phyloP scores from a whole-genome alignment of 192 early-diverging fungal genomes.

The Entomortierella chlamydospora region DNA sequence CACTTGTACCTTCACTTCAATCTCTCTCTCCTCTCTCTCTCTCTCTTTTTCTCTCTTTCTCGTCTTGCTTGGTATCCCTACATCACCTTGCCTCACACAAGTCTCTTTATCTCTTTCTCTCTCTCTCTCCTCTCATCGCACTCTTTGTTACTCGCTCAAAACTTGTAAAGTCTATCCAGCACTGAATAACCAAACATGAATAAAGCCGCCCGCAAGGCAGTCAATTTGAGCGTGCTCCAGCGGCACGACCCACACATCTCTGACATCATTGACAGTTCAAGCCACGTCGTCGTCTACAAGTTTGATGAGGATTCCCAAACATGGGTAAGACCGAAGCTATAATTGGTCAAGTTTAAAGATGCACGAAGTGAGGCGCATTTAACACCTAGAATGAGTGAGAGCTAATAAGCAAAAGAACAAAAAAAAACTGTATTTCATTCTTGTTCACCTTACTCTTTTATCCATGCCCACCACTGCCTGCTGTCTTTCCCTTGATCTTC shows the following conservation, averaged over 20 bases:
- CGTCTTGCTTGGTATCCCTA: too few species aligned
- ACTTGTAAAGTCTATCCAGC: neutral
- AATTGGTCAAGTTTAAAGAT: too few species aligned
- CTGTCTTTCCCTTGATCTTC: too few species aligned
- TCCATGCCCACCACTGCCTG: slow-evolving; percentile 4
- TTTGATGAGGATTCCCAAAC: slow-evolving; percentile 75
- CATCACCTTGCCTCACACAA: too few species aligned
- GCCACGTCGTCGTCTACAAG: slow-evolving; percentile 91
- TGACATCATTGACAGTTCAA: slow-evolving; percentile 85
- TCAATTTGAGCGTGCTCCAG: slow-evolving; percentile 86
- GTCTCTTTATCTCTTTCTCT: too few species aligned
- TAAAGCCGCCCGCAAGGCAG: slow-evolving; percentile 67
- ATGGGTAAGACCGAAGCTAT: slow-evolving; percentile 83
- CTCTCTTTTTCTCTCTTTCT: neutral
- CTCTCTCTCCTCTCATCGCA: neutral
- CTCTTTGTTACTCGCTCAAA: neutral
- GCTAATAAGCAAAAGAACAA: too few species aligned
- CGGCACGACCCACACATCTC: slow-evolving; percentile 84
- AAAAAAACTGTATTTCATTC: too few species aligned
- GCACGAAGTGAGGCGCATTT: too few species aligned
- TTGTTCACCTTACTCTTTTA: neutral
- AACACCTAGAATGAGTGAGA: too few species aligned
- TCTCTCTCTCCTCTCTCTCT: too few species aligned
- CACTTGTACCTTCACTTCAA: too few species aligned
- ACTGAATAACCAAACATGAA: slow-evolving; percentile 75